Evolutionary conservation across 306 rosid species (phyloP), one percentile per base, ranked within the genome.

Genomic region (Pyrus betulifolia): DNA sequence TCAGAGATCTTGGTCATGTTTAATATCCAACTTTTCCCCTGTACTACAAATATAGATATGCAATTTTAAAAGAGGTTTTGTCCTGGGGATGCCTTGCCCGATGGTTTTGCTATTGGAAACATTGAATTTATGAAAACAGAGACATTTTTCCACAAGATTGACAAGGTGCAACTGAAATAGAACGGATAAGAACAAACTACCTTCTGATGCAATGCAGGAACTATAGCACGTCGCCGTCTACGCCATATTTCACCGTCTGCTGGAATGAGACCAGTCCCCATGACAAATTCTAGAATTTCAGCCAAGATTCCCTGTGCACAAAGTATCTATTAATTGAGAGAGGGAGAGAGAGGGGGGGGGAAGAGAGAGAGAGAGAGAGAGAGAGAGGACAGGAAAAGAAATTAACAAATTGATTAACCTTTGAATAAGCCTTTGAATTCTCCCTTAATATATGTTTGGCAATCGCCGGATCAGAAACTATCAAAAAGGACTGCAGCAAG

Each of bases 241-340:
- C 92, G 92, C 99, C 99, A 95, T 79, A 95, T 87, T 79, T 95
- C 97, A 61, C 99, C 99, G 64, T 95, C 99, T 72, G 99, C 99
- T 35, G 99, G 99, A 84, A 95, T 95, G 66, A 95, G 97, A 67
- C 99, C 99, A 75, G 85, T 95, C 65, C 99, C 99, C 99, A 95
- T 95, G 66, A 95, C 99, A 79, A 95, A 95, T 9, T 95, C 93
- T 11, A 95, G 85, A 76, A 95, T 95, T 88, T 95, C 99, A 70
- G 99, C 99, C 89, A 95, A 85, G 81, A 95, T 92, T 52, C 99
- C 99, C 99, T 95, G 93, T 76, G 77, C 63, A 60, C 71, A 61
- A 60, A 85, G 69, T 78, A 59, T 73, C 64, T 67, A 64, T 59
- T 63, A 70, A 49, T 33, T 60, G 49, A 57, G 25, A 46, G 79